Base-by-base conservation (phyloP, 1,284 basidiomycete species). In the Athelia sp. region DNA sequence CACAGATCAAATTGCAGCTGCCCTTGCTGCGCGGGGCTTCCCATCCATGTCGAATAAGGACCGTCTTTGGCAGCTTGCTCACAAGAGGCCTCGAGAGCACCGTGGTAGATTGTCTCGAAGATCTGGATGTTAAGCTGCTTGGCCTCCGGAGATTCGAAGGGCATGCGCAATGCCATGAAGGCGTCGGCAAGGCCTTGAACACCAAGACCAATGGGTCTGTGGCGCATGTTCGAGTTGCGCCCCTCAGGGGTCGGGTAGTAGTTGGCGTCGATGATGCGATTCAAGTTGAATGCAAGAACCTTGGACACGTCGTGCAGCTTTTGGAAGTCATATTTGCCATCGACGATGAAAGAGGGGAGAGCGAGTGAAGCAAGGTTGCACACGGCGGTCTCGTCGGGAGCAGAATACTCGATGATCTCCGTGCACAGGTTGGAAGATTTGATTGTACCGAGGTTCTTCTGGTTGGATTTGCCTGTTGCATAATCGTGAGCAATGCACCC, bases 61-160 rank as follows among this genome's bases (percentile, higher is more conserved):
- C 97, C 96, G 32, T 89, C 80, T 50, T 70, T 72, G 60, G 77
- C 79, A 13, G 97, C 96, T 57, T 99, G 74, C 70, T 99, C 97
- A 54, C 81, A 84, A 56, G 92, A 96, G 11, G 93, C 86, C 71
- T 99, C 96, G 44, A 96, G 81, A 1, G 92, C 91, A 44, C 83
- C 97, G 63, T 99, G 93, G 68, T 99, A 99, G 67, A 99, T 98
- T 22, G 97, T 99, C 78, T 99, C 97, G 65, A 98, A 98, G 68
- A 99, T 98, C 71, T 97, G 84, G 56, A 89, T 77, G 74, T 99
- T 99, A 58, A 99, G 84, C 59, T 84, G 74, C 59, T 89, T 86
- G 24, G 96, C 97, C 53, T 86, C 87, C 18, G 78, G 78, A 10
- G 92, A 95, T 62, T 99, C 96, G 68, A 99, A 99, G 1, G 97